Evolutionary conservation across 495 filamentous ascomycete genomes (phyloP).

Genomic region (Penicillium cosmopolitanum): DNA sequence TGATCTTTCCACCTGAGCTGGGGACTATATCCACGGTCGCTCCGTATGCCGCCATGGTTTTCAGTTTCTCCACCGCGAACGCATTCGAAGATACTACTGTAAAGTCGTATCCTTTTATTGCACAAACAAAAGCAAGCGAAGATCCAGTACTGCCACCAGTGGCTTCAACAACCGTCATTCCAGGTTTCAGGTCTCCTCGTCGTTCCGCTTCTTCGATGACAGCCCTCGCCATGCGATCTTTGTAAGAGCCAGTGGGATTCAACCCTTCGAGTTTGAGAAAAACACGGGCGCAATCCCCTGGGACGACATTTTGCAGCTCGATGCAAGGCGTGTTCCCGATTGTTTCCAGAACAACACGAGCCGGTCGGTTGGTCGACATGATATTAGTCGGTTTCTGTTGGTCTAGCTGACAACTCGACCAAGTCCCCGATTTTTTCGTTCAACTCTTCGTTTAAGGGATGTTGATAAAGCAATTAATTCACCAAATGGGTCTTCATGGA

Average conservation of each 20-base stretch:
- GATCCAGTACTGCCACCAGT: slow-evolving; percentile 23
- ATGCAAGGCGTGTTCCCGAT: slow-evolving; percentile 13
- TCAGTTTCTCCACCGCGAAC: slow-evolving; percentile 20
- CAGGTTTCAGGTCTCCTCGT: slow-evolving; percentile 17
- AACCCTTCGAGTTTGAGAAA: slow-evolving; percentile 21
- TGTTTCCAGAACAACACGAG: not conserved
- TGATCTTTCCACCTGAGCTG: slow-evolving; percentile 12
- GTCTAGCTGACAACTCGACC: not conserved
- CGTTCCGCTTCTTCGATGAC: slow-evolving; percentile 23
- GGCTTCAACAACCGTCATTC: slow-evolving; percentile 22
- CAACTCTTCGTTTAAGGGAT: too few relatives aligned
- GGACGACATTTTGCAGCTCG: slow-evolving; percentile 11
- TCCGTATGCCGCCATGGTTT: slow-evolving; percentile 17
- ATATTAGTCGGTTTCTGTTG: not conserved
- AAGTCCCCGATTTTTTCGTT: too few relatives aligned
- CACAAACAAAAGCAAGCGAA: slow-evolving; percentile 21
- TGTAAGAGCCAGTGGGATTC: slow-evolving; percentile 24
- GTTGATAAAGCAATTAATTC: too few relatives aligned
- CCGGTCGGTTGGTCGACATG: not conserved
- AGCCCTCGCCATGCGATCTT: slow-evolving; percentile 24
- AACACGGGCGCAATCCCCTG: slow-evolving; percentile 7
- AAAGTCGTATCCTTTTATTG: slow-evolving; percentile 15
- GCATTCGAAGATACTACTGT: slow-evolving; percentile 17
- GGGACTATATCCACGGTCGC: slow-evolving; percentile 17
- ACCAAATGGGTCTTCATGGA: too few relatives aligned